Conservation (phyloP, 176 grass and related monocot genomes). For the Carex parvula region DNA sequence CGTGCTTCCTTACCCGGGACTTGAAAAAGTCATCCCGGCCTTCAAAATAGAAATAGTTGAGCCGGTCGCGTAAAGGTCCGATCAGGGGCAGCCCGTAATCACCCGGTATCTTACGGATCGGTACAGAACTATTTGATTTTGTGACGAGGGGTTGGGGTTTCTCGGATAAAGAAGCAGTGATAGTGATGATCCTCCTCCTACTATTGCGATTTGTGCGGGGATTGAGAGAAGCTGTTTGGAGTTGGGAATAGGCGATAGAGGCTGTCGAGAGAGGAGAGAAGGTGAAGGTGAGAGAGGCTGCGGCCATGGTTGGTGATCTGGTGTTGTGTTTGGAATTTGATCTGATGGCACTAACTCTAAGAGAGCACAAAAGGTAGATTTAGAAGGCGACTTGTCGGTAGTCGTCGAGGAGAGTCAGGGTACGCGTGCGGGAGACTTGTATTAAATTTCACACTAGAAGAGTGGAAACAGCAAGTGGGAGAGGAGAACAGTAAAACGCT, state of each 20-base stretch:
- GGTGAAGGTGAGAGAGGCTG: background rate
- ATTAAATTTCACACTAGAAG: background rate
- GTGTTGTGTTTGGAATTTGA: background rate
- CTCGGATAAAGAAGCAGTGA: constrained; percentile 13
- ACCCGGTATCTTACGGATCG: constrained; percentile 69
- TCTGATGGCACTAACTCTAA: background rate
- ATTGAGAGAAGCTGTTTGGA: background rate
- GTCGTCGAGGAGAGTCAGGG: background rate
- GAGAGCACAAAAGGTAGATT: background rate
- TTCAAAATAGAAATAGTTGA: constrained; percentile 79
- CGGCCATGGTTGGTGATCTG: background rate
- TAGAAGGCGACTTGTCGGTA: background rate
- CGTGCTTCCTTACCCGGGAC: constrained; percentile 48
- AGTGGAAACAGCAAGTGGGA: background rate
- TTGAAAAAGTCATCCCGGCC: constrained; percentile 87
- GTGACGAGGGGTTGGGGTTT: background rate
- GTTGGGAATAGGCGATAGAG: background rate
- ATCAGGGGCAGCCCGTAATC: constrained; percentile 70
- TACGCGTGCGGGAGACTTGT: background rate
- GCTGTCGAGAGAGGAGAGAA: background rate
- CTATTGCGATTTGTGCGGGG: background rate
- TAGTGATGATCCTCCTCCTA: background rate
- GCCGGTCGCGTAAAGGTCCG: constrained; percentile 66
- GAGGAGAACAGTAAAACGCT: background rate
- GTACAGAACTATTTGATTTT: constrained; percentile 12